Conservation (phyloP, 2,329 filamentous ascomycete species). For the Colletotrichum tabaci region DNA sequence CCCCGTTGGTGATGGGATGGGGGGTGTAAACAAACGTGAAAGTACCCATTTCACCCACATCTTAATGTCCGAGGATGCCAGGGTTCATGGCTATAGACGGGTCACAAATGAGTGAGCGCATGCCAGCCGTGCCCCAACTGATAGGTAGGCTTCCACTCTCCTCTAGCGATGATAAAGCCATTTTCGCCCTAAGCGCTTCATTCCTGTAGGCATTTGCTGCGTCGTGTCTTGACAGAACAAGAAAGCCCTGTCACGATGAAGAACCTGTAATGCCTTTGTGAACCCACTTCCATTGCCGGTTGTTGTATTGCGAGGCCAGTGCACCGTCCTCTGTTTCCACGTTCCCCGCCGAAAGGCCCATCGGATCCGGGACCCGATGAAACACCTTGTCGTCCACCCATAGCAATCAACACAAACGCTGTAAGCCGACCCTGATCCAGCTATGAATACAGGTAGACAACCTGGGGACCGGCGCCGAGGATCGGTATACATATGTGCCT, state of each 20-base stretch:
- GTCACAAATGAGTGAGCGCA: slow-evolving; percentile 33
- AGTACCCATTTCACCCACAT: slow-evolving; percentile 40
- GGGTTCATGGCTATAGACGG: slow-evolving; percentile 34
- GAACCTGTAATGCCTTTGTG: neutral
- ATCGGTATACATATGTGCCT: slow-evolving; percentile 26
- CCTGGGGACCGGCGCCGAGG: neutral
- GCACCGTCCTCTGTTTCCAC: slow-evolving; percentile 12
- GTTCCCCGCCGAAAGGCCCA: slow-evolving; percentile 8
- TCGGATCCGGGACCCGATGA: slow-evolving; percentile 21
- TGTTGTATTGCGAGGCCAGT: neutral
- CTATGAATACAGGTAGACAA: neutral
- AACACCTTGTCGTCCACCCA: slow-evolving; percentile 19
- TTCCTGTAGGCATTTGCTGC: slow-evolving; percentile 9
- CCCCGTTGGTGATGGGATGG: slow-evolving; percentile 18
- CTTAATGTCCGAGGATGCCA: slow-evolving; percentile 42
- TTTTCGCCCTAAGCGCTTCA: slow-evolving; percentile 19
- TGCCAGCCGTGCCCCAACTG: slow-evolving; percentile 34
- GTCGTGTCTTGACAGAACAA: slow-evolving; percentile 2
- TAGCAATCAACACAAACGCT: slow-evolving; percentile 9
- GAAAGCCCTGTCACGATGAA: slow-evolving; percentile 8
- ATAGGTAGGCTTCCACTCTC: slow-evolving; percentile 15
- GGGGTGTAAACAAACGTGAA: slow-evolving; percentile 35
- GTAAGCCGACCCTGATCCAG: neutral
- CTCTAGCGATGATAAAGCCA: slow-evolving; percentile 22
- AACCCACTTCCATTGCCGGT: neutral